A percentile compares a stretch with the other conserved stretches of the same genome.
Evolutionary conservation across 495 filamentous ascomycete species (phyloP).

Genomic region (Chaetomium fimeti): DNA sequence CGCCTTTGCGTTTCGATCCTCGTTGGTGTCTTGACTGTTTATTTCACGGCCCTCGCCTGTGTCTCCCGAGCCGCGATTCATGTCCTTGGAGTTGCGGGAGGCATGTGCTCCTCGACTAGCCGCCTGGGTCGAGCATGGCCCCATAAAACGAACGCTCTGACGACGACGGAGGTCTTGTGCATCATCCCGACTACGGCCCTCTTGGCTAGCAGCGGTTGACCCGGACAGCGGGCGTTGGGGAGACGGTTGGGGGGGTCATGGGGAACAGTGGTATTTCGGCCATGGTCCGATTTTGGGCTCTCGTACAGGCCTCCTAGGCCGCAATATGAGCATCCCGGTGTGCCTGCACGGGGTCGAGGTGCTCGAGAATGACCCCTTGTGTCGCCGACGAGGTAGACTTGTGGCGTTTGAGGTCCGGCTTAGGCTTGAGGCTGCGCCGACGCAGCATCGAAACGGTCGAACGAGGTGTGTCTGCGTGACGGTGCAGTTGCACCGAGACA

Average conservation of each 20-base stretch:
- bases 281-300: constrained; percentile 52
- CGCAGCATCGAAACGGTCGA: constrained; percentile 45
- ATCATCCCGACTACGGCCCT: background rate
- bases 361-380: constrained; percentile 47
- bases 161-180: constrained; percentile 38
- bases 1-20: background rate
- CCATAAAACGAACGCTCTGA: constrained; percentile 58
- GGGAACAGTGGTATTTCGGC: constrained; percentile 41
- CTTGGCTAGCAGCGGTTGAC: background rate
- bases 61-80: background rate
- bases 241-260: constrained; percentile 31
- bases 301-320: constrained; percentile 63
- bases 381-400: constrained; percentile 62
- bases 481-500: constrained; percentile 12
- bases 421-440: constrained; percentile 43
- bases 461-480: constrained; percentile 4
- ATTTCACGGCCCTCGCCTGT: constrained; percentile 12
- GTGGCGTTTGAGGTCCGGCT: constrained; percentile 51
- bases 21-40: constrained; percentile 17
- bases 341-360: constrained; percentile 55
- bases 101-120: constrained; percentile 14
- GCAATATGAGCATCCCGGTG: constrained; percentile 64
- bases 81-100: constrained; percentile 1
- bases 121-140: constrained; percentile 35
- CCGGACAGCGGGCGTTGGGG: constrained; percentile 20